Base-by-base conservation (phyloP, 768 basidiomycete species). In the Calocybe gangraenosa region DNA sequence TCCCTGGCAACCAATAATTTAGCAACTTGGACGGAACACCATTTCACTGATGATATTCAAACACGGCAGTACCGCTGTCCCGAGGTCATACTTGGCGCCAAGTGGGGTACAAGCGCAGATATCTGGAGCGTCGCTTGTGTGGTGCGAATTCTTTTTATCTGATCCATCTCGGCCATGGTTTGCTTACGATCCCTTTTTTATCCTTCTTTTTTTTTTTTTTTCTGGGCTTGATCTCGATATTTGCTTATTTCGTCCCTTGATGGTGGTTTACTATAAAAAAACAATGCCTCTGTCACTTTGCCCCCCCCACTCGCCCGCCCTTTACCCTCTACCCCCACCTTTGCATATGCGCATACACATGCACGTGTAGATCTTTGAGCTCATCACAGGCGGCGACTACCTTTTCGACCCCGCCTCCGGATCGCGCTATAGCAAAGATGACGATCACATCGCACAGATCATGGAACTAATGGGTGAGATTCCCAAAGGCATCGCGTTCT, bases 1-100 rank as follows among this genome's bases (percentile, higher is more conserved):
- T 5, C 11, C 11, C 11, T 28, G 25, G 11, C 11, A 28, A 28
- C 6, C 25, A 28, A 28, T 11, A 6, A 28, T 28, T 11, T 55
- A 84, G 88, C 88, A 8, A 91, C 88, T 1, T 90, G 88, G 88
- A 80, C 80, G 22, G 89, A 95, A 58, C 90, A 97, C 54, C 96
- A 98, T 61, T 99, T 98, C 53, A 98, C 96, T 34, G 95, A 99
- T 65, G 96, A 97, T 58, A 98, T 97, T 55, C 88, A 98, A 69
- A 99, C 96, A 20, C 70, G 95, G 58, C 96, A 98, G 58, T 98
- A 98, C 63, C 82, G 96, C 20, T 92, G 91, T 71, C 95, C 96
- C 1, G 95, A 99, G 64, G 95, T 98, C 47, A 94, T 99, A 37
- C 73, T 98, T 1, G 95, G 95, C 35, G 91, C 92, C 2, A 89